Evolutionary conservation across 108 stramenopile species (phyloP), one percentile per base, ranked within the genome.

Genomic region (Conticribra weissflogii): DNA sequence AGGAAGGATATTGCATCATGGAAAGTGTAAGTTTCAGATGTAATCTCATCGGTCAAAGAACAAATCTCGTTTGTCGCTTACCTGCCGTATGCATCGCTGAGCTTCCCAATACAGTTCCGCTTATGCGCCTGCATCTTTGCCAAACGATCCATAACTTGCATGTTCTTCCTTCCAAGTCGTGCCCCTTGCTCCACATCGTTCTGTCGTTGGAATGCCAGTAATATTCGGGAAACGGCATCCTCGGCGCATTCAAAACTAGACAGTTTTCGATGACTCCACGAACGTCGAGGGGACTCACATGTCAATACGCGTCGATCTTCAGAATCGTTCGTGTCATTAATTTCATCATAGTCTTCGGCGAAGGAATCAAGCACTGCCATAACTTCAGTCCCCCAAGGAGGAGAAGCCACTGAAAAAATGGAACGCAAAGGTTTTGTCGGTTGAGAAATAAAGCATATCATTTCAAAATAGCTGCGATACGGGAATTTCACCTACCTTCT

Each of bases 101-200:
- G 72, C n/a, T 54, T 79, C 2, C 65, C 66, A 27, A 94, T 79
- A 55, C 82, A 79, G 27, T 71, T 76, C 16, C 85, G 70, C 54
- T 93, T 88, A 73, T 93, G 90, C 8, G 83, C 81, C 60, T 90
- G 88, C 88, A 96, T 88, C 51, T 86, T 88, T 1, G 92, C 88
- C 32, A 96, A 65, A 14, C 95, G 84, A 66, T 96, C 95, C 90
- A 96, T 93, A 15, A 92, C 86, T 64, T 96, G 95, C 49, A 85
- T 60, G 70, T 96, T 96, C 62, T 96, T 96, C 24, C 95, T 81
- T 3, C 86, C 92, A 17, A 96, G 70, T 21, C 95, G 81, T 46
- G 89, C 88, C 2, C 84, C 78, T 59, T 88, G 84, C 60, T 96
- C 95, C 49, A 90, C 82, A 74, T 96, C 95, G 67, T 93, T 83